Conservation (phyloP, 257 asterid species). For the Capsicum rhomboideum region DNA sequence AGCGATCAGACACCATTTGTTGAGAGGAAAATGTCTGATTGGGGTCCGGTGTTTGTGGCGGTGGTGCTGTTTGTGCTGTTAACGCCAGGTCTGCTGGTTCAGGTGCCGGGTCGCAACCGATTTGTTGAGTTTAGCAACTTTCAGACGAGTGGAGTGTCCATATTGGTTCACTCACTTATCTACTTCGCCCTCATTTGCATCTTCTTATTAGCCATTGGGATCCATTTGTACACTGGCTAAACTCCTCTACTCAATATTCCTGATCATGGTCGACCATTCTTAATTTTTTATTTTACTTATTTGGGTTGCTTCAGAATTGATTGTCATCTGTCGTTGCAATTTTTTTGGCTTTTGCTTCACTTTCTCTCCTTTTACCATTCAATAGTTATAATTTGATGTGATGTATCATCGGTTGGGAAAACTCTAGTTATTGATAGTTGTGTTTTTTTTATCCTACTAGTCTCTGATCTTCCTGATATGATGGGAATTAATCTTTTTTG, state of each 20-base stretch:
- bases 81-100: slow-evolving; percentile 81
- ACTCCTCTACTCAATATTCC: neutral
- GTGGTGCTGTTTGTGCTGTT: slow-evolving; percentile 78
- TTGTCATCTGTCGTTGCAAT: neutral
- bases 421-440: neutral
- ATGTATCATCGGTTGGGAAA: neutral
- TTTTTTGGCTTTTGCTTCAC: neutral
- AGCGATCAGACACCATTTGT: neutral
- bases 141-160: slow-evolving; percentile 78
- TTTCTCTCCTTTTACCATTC: neutral
- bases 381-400: neutral
- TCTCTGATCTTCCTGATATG: neutral
- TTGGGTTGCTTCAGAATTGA: neutral
- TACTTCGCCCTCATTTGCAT: slow-evolving; percentile 80
- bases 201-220: slow-evolving; percentile 66
- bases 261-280: neutral
- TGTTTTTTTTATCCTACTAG: neutral
- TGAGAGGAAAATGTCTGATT: slow-evolving; percentile 52
- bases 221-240: slow-evolving; percentile 67
- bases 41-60: slow-evolving; percentile 90
- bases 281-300: neutral
- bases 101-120: slow-evolving; percentile 66
- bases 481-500: neutral
- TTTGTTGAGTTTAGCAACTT: slow-evolving; percentile 70
- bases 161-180: slow-evolving; percentile 58